Conservation (phyloP, 192 early-diverging fungal genomes). For the Coemansia sp. region DNA sequence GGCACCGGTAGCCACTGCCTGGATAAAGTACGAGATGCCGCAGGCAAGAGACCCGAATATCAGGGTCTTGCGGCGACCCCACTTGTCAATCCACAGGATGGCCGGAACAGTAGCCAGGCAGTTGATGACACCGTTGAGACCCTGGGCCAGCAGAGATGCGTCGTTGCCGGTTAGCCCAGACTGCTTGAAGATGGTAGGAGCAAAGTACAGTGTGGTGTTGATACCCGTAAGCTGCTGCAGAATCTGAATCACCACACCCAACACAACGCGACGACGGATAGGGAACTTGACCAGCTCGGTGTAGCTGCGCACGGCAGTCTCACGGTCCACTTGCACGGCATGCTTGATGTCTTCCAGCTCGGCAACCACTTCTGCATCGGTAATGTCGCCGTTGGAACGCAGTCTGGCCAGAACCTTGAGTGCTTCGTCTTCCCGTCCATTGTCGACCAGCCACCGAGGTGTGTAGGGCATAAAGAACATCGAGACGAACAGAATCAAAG, state of each 20-base stretch:
- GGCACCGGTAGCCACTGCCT: slow-evolving; percentile 35
- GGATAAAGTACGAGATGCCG: slow-evolving; percentile 31
- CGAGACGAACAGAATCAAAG: slow-evolving; percentile 61
- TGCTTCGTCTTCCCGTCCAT: slow-evolving; percentile 70
- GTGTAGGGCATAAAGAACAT: slow-evolving; percentile 81
- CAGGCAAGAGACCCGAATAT: slow-evolving; percentile 64
- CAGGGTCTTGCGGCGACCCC: slow-evolving; percentile 80
- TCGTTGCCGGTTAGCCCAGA: slow-evolving; percentile 49
- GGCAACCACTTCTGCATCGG: slow-evolving; percentile 54
- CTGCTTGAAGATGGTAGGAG: slow-evolving; percentile 59
- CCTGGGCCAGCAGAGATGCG: slow-evolving; percentile 61
- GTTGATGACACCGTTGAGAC: slow-evolving; percentile 78
- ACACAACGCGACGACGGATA: slow-evolving; percentile 58
- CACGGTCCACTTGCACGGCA: slow-evolving; percentile 62
- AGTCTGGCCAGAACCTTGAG: slow-evolving; percentile 63
- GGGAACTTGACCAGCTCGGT: slow-evolving; percentile 56
- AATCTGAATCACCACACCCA: slow-evolving; percentile 69
- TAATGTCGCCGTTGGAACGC: slow-evolving; percentile 61
- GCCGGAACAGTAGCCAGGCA: slow-evolving; percentile 81
- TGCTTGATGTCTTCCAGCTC: slow-evolving; percentile 74
- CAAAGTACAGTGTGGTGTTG: slow-evolving; percentile 85
- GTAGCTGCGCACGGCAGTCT: slow-evolving; percentile 64
- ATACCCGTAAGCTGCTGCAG: slow-evolving; percentile 85
- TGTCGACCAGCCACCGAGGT: slow-evolving; percentile 78
- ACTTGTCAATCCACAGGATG: slow-evolving; percentile 75